phyloP scores from a whole-genome alignment of 805 yeast genomes.

The Wickerhamiella occidentalis region DNA sequence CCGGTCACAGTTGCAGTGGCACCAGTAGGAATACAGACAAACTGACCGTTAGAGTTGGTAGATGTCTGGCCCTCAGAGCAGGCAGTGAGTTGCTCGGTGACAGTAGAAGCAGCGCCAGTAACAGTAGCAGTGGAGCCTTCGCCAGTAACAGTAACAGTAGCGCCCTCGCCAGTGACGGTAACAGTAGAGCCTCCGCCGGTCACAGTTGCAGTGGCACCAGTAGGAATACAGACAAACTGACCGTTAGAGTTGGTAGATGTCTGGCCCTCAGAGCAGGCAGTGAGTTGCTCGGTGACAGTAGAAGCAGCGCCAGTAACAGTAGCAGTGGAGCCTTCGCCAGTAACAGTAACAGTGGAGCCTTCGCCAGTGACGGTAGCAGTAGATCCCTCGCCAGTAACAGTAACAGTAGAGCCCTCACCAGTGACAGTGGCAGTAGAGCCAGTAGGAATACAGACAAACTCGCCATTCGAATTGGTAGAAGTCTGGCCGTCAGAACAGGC shows the following conservation, averaged over 20 bases:
- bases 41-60: conserved; percentile 5
- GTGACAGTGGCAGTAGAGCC: conserved; percentile 16
- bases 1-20: conserved; percentile 4
- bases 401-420: conserved; percentile 7
- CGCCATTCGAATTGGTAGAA: conserved; percentile 12
- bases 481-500: conserved; percentile 7
- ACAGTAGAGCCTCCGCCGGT: conserved; percentile 10
- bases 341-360: conserved; percentile 16
- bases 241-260: not conserved
- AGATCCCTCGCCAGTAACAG: conserved; percentile 12
- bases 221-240: conserved; percentile 5
- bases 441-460: conserved; percentile 14
- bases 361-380: conserved; percentile 15
- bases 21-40: conserved; percentile 6
- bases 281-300: conserved; percentile 8
- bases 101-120: not conserved
- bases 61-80: conserved; percentile 8
- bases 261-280: conserved; percentile 4
- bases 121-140: conserved; percentile 4
- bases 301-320: conserved; percentile 14
- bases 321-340: conserved; percentile 7
- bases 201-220: conserved; percentile 10
- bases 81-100: conserved; percentile 2
- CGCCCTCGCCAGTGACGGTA: conserved; percentile 12
- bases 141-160: conserved; percentile 6